Evolutionary conservation across 148 eudicot genomes (phyloP).

Genomic region (Cornus florida): DNA sequence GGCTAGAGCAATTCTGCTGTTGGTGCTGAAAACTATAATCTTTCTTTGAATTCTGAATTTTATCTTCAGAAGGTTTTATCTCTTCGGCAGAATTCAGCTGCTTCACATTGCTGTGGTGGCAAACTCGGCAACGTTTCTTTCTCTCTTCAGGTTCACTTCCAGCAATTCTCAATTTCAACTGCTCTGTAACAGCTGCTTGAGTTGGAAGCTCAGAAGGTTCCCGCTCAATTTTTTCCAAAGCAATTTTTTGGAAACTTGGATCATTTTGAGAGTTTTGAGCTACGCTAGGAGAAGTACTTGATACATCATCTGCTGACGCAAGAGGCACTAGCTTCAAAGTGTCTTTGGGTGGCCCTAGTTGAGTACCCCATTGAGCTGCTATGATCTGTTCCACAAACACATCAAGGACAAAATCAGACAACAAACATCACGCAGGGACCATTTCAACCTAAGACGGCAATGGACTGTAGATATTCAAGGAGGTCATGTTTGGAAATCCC

Average conservation of each 20-base stretch:
- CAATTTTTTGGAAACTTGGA: neutral
- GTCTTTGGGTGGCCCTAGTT: constrained; percentile 1
- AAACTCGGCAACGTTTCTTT: constrained; percentile 30
- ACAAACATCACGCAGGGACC: neutral
- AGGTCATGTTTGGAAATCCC: neutral
- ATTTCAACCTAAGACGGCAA: neutral
- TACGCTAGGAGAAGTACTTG: neutral
- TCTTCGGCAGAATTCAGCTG: constrained; percentile 11
- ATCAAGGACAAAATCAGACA: neutral
- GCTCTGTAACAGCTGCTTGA: neutral
- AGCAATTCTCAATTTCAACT: constrained; percentile 11
- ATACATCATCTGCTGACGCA: constrained; percentile 1
- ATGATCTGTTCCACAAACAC: constrained; percentile 9
- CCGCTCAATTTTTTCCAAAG: constrained; percentile 8
- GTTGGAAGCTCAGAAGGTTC: neutral
- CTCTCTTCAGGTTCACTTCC: constrained; percentile 19
- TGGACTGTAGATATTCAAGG: neutral
- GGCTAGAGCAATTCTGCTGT: constrained; percentile 5
- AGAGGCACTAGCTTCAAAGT: neutral
- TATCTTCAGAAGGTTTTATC: neutral
- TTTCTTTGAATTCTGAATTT: neutral
- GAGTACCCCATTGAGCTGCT: constrained; percentile 13
- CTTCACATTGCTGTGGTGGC: constrained; percentile 13
- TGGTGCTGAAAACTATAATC: constrained; percentile 10
- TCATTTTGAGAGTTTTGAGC: neutral